Conservation (phyloP, 2,329 filamentous ascomycete genomes). For the Fusarium tricinctum region DNA sequence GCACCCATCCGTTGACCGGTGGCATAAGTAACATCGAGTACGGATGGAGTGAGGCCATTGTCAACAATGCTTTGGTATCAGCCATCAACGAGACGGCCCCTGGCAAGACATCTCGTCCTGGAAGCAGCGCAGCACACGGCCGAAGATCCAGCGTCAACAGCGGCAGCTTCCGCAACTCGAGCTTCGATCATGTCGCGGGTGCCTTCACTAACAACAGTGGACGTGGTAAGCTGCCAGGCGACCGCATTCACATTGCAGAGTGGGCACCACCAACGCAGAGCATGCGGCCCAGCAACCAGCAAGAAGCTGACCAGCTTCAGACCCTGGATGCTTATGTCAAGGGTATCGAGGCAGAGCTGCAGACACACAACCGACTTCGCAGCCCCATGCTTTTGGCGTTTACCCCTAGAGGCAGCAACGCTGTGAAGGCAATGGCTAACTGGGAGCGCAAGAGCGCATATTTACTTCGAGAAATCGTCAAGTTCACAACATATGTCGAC, state of each 20-base stretch:
- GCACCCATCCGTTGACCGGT: constrained; percentile 91
- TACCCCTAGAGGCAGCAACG: constrained; percentile 85
- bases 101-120: constrained; percentile 61
- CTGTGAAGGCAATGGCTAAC: constrained; percentile 88
- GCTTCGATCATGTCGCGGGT: constrained; percentile 71
- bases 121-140: constrained; percentile 63
- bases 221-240: constrained; percentile 79
- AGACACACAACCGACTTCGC: constrained; percentile 89
- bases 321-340: constrained; percentile 83
- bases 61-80: constrained; percentile 71
- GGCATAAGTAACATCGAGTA: constrained; percentile 98
- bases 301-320: constrained; percentile 84
- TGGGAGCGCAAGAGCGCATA: constrained; percentile 98
- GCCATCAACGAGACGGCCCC: constrained; percentile 65
- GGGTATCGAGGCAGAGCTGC: constrained; percentile 86
- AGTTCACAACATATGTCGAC: constrained; percentile 96
- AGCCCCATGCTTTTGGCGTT: constrained; percentile 91
- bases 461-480: constrained; percentile 92
- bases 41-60: constrained; percentile 90
- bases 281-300: constrained; percentile 84
- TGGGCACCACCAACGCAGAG: constrained; percentile 93
- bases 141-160: constrained; percentile 63
- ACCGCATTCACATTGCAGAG: constrained; percentile 85
- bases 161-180: constrained; percentile 67
- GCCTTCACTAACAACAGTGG: constrained; percentile 66